Evolutionary conservation across 805 yeast species (phyloP), one percentile per base, ranked within the genome.

Genomic region (Komagataella populi): DNA sequence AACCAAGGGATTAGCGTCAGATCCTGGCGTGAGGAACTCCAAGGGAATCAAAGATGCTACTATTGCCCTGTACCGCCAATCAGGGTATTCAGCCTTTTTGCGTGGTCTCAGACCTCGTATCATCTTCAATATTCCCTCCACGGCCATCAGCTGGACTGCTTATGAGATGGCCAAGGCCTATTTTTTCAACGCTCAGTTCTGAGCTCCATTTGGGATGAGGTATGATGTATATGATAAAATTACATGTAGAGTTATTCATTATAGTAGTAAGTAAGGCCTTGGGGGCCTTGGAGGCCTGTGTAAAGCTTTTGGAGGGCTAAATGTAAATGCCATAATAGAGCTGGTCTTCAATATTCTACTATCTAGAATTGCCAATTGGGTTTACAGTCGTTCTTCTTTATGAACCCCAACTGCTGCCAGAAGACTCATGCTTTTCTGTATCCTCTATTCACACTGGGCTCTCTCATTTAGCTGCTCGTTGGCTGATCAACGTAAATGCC

Each of bases 121-220:
- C 52, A 81, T 91, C 36, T 85, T 93, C 57, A 89, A 89, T 66
- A 89, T 91, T 64, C 99, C 99, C 20, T 82, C 95, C 48, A 91
- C 98, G 6, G 98, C 98, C 18, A 89, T 91, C 55, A 83, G 95
- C 56, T 91, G 98, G 98, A 91, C 98, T 1, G 87, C 96, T 23
- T 91, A 91, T 67, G 99, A 91, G 66, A 87, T 90, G 91, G 97
- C 96, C 47, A 91, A 91, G 68, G 83, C 79, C 57, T 73, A 83
- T 56, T 67, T 83, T 60, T 63, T 76, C 18, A 55, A 30, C 39
- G 39, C 39, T 30, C 39, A 30, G 5, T 30, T 30, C 39, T 30
- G 39, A 30, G 39, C 8, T 30, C n/a, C 14, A 12, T 47, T 49
- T 45, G 39, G 39, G 39, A 2, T 14, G 39, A 30, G 6, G 45